Base-by-base conservation (phyloP, 768 basidiomycete genomes). In the Glaciozyma antarctica region DNA sequence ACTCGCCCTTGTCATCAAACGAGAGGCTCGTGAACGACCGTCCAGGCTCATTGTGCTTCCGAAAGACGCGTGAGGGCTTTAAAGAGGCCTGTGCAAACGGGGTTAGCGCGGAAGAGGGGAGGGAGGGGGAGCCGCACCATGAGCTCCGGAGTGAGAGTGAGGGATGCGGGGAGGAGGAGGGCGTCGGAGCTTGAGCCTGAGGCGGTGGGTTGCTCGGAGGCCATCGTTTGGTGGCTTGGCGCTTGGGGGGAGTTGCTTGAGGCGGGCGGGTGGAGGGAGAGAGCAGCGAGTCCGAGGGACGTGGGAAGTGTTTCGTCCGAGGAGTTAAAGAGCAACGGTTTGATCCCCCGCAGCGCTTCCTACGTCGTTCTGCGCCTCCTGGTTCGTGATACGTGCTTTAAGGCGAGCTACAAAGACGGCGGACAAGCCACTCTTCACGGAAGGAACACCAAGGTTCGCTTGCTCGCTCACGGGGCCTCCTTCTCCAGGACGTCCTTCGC, bases 1-100 rank as follows among this genome's bases (percentile, higher is more conserved):
- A 82, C 71, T 92, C 89, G 2, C 95, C 95, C 75, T 84, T 80
- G 75, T 94, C 90, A 74, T 98, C 94, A 74, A 97, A 98, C 44
- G 82, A 82, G 60, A 97, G 83, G 19, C 89, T 88, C 2, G 90
- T 94, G 61, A 93, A 80, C 3, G 81, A 78, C 58, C 83, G 79
- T 22, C 78, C 77, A 15, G 82, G 78, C 67, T 91, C 88, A 54
- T 90, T 83, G 45, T 88, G 84, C 58, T 75, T 81, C 73, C 88
- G 88, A 81, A 89, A 90, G 67, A 94, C 87, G 78, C 87, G 90
- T 51, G 90, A 87, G 1, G 90, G 87, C 76, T 90, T 93, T 74
- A 91, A 81, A 5, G 64, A 21, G 21, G 24, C 24, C 62, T 71
- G 49, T 24, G 4, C 32, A n/a, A n/a, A 32, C 9, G 32, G 24